These are phyloP conservation scores for Orychophragmus violaceus DNA, from an alignment of 345 rosid genomes.

Conservation along the genomic window DNA sequence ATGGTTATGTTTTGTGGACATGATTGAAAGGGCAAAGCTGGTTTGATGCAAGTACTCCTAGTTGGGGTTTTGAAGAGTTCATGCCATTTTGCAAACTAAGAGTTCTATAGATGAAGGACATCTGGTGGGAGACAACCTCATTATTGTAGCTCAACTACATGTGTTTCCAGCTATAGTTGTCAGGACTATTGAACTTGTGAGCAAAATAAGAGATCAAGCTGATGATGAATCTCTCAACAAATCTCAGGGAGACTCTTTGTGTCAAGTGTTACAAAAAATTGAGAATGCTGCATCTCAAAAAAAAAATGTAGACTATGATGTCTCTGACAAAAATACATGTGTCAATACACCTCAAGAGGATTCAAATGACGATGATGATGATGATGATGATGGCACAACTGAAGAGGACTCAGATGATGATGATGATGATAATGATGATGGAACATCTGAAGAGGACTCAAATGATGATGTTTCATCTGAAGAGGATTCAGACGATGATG, in stretches of 20 bases:
- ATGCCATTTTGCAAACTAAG: too few species aligned
- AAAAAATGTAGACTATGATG: not conserved
- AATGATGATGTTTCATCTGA: not conserved
- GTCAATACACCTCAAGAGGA: too few species aligned
- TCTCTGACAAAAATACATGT: not conserved
- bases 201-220: not conserved
- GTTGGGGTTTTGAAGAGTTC: too few species aligned
- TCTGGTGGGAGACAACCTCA: conserved; percentile 13
- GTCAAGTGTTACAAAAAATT: not conserved
- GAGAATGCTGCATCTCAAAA: not conserved
- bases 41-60: too few species aligned
- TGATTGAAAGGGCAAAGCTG: too few species aligned
- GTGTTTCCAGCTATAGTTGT: not conserved
- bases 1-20: too few species aligned
- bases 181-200: not conserved
- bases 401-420: not conserved
- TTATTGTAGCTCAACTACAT: conserved; percentile 55
- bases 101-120: too few species aligned
- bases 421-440: too few species aligned
- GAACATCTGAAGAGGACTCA: too few species aligned
- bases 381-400: too few species aligned
- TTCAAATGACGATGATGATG: too few species aligned
- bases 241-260: not conserved
- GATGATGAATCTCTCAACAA: not conserved
- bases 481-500: not conserved